These are phyloP conservation scores for Ganoderma lingzhi DNA, from an alignment of 1,284 basidiomycete species.

Conservation along the genomic window DNA sequence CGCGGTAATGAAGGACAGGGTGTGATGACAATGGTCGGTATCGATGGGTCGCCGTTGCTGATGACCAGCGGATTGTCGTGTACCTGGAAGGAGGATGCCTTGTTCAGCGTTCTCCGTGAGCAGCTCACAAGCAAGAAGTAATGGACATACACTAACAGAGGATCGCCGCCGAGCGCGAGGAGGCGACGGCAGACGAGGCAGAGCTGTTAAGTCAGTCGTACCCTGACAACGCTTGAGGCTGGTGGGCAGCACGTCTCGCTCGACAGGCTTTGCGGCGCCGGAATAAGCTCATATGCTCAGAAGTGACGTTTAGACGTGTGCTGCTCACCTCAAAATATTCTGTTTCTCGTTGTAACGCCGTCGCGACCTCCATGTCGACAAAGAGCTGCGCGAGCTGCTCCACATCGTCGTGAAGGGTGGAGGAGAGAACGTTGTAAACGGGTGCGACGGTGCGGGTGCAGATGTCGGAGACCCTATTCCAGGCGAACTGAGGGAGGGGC, in stretches of 20 bases:
- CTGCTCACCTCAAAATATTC: slow-evolving; percentile 28
- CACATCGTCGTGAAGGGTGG: slow-evolving; percentile 39
- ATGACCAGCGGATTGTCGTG: slow-evolving; percentile 30
- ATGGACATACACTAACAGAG: slow-evolving; percentile 19
- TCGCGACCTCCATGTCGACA: slow-evolving; percentile 35
- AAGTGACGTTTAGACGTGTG: background rate
- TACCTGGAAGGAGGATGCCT: slow-evolving; percentile 15
- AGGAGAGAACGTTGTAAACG: slow-evolving; percentile 36
- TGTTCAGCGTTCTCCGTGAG: background rate
- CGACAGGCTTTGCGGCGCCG: slow-evolving; percentile 19
- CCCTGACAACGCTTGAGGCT: slow-evolving; percentile 17
- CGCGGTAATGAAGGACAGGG: slow-evolving; percentile 49
- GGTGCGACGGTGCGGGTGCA: slow-evolving; percentile 41
- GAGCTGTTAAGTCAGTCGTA: slow-evolving; percentile 12
- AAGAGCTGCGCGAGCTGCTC: slow-evolving; percentile 40
- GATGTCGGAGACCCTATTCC: slow-evolving; percentile 37
- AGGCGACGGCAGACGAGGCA: slow-evolving; percentile 20
- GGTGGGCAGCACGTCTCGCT: slow-evolving; percentile 27
- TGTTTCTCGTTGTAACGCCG: slow-evolving; percentile 13
- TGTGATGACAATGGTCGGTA: slow-evolving; percentile 61
- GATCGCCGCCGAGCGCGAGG: slow-evolving; percentile 25
- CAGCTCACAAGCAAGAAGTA: background rate
- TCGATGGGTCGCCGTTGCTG: slow-evolving; percentile 42
- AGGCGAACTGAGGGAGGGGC: slow-evolving; percentile 37
- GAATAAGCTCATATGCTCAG: slow-evolving; percentile 2